phyloP scores from a whole-genome alignment of 257 asterid species.

The Solanum chmielewskii region DNA sequence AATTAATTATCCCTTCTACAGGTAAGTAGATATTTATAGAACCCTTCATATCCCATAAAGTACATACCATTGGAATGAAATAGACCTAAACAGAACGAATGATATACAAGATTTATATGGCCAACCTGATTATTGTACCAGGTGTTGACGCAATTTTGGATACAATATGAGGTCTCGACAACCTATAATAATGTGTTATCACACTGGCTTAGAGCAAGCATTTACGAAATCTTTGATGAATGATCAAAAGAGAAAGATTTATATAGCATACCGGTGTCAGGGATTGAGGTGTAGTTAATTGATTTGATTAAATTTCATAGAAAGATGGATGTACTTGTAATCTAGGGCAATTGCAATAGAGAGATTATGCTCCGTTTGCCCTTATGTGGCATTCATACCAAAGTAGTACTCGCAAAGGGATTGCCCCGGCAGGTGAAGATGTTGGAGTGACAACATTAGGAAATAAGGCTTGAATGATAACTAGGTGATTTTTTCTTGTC shows the following conservation, averaged over 20 bases:
- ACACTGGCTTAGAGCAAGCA: neutral
- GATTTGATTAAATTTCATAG: neutral
- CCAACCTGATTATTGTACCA: neutral
- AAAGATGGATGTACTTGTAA: neutral
- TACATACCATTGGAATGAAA: neutral
- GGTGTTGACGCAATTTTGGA: neutral
- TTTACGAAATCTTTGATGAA: neutral
- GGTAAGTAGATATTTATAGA: neutral
- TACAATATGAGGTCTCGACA: neutral
- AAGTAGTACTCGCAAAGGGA: neutral
- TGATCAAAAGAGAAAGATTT: neutral
- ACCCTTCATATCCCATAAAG: neutral
- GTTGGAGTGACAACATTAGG: neutral
- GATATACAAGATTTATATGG: neutral
- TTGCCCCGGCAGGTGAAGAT: neutral
- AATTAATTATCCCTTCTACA: neutral
- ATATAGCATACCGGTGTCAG: neutral
- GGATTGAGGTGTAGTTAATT: neutral
- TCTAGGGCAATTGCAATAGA: neutral
- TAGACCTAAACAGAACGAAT: neutral
- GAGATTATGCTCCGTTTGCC: neutral
- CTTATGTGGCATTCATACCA: neutral
- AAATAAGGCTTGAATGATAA: neutral
- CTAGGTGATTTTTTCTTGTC: neutral
- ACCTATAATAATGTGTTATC: neutral